Percentiles rank a stretch among this genome's conserved stretches.
These are phyloP conservation scores for Sporothrix mexicana DNA, from an alignment of 2,329 filamentous ascomycete genomes.

Conservation along the genomic window DNA sequence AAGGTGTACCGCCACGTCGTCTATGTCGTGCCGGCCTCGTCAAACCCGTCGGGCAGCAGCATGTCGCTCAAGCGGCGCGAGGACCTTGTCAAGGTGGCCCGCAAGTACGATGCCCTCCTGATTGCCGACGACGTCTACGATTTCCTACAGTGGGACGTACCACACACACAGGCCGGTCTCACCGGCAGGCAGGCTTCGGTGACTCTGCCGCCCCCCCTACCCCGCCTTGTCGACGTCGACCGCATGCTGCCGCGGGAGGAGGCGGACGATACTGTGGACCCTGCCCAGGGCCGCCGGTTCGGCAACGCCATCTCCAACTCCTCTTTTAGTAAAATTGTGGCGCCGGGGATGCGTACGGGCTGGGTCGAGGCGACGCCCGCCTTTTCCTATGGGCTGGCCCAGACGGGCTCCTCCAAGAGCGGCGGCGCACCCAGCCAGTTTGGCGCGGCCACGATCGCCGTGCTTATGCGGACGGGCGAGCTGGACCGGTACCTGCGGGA, in stretches of 20 bases:
- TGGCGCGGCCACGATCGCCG: slow-evolving; percentile 56
- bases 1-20: slow-evolving; percentile 89
- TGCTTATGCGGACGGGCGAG: slow-evolving; percentile 54
- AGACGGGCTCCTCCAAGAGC: slow-evolving; percentile 59
- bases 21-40: slow-evolving; percentile 86
- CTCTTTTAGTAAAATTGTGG: slow-evolving; percentile 86
- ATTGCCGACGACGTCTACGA: slow-evolving; percentile 95
- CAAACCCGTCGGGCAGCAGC: slow-evolving; percentile 85
- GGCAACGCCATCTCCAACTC: slow-evolving; percentile 86
- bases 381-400: slow-evolving; percentile 57
- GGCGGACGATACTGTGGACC: slow-evolving; percentile 51
- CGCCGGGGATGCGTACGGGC: slow-evolving; percentile 82
- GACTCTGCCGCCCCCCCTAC: slow-evolving; percentile 55
- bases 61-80: slow-evolving; percentile 73
- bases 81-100: slow-evolving; percentile 74
- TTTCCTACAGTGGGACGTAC: slow-evolving; percentile 76
- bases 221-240: slow-evolving; percentile 81
- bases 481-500: slow-evolving; percentile 53
- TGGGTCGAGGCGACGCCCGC: slow-evolving; percentile 77
- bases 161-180: not conserved
- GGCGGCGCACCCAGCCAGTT: slow-evolving; percentile 63
- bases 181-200: slow-evolving; percentile 36
- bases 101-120: slow-evolving; percentile 80
- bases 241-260: slow-evolving; percentile 58
- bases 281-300: slow-evolving; percentile 54